These are phyloP conservation scores for Schizothecium vesticola DNA, from an alignment of 495 filamentous ascomycete genomes.

Conservation along the genomic window DNA sequence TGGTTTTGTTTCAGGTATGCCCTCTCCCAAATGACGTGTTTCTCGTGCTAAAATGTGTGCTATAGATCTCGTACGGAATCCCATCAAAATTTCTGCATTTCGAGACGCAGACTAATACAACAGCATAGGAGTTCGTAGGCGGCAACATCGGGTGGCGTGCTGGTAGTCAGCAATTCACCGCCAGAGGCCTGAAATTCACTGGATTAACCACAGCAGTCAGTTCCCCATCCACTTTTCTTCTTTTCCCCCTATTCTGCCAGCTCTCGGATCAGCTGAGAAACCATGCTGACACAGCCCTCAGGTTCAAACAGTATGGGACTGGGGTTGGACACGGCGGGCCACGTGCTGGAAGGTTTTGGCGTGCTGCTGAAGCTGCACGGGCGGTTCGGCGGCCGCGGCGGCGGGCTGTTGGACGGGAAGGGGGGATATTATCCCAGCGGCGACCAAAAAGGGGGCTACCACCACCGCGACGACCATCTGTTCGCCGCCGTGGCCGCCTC, in stretches of 20 bases:
- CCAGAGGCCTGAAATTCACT: not conserved
- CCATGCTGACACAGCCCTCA: not conserved
- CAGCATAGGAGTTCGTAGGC: not conserved
- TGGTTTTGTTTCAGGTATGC: conserved; percentile 33
- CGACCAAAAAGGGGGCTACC: too few species aligned
- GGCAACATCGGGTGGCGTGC: not conserved
- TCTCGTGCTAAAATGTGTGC: not conserved
- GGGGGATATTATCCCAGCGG: too few species aligned
- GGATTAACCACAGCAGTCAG: not conserved
- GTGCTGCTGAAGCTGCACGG: too few species aligned
- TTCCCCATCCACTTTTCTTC: not conserved
- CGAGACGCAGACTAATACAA: not conserved
- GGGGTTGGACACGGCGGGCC: conserved; percentile 50
- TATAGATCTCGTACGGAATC: not conserved
- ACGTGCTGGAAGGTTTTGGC: too few species aligned
- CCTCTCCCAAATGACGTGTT: not conserved
- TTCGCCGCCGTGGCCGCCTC: too few species aligned
- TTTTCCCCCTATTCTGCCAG: too few species aligned
- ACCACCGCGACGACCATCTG: too few species aligned
- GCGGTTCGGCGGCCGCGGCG: too few species aligned
- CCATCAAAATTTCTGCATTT: not conserved
- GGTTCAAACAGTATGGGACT: conserved; percentile 27
- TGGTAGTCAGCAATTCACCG: not conserved
- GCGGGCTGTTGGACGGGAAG: too few species aligned
- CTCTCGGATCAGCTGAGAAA: not conserved